Conservation (phyloP, 169 alveolate species). For the Cryptosporidium xiaoi region DNA sequence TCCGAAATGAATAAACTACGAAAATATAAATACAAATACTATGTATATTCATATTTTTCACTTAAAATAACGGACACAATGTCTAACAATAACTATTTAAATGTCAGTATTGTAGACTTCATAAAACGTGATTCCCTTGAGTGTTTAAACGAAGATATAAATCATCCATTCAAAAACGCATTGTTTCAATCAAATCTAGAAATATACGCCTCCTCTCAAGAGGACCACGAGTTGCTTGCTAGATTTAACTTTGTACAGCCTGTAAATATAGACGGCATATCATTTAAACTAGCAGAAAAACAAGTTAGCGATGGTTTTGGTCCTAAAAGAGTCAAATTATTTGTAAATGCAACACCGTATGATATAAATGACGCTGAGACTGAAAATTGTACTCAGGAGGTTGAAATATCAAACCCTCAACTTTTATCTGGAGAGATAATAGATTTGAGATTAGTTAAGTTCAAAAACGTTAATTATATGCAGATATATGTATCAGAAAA, state of each 20-base stretch:
- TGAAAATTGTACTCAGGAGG: conserved; percentile 24
- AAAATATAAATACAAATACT: too few relatives aligned
- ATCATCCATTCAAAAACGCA: conserved; percentile 43
- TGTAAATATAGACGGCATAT: conserved; percentile 4
- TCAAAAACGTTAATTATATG: conserved; percentile 28
- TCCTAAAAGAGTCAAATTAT: conserved; percentile 47
- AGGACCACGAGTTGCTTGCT: conserved; percentile 42
- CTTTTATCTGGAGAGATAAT: conserved; percentile 23
- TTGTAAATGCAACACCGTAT: conserved; percentile 13
- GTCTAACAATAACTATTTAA: too few relatives aligned
- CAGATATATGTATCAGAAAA: conserved; percentile 54
- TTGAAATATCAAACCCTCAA: conserved; percentile 23
- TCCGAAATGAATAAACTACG: too few relatives aligned
- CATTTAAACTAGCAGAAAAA: conserved; percentile 11
- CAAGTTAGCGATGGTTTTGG: conserved; percentile 40
- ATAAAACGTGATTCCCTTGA: conserved; percentile 24
- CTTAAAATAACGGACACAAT: too few relatives aligned
- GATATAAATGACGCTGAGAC: conserved; percentile 28
- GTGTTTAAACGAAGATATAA: conserved; percentile 22
- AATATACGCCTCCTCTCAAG: conserved; percentile 33
- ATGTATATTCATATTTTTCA: too few relatives aligned
- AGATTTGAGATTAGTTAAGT: conserved; percentile 25
- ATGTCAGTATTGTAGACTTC: conserved; percentile 17
- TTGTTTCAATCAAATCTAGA: conserved; percentile 33
- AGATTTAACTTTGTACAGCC: conserved; percentile 44